Base-by-base conservation (phyloP, 1,284 basidiomycete species). In the Stygiomarasmius scandens region DNA sequence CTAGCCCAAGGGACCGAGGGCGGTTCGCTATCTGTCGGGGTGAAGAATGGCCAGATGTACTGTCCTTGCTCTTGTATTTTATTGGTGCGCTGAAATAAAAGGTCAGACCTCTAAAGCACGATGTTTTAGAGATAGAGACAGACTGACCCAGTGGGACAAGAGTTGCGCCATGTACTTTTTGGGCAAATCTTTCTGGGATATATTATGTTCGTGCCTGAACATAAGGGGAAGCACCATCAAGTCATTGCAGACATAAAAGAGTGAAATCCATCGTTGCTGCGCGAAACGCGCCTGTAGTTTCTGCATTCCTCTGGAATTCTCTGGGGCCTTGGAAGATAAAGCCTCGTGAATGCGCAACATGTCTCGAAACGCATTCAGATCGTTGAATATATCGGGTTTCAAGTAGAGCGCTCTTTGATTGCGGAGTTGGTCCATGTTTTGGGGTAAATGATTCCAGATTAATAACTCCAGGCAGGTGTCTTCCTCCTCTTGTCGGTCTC, bases 1-100 rank as follows among this genome's bases (percentile, higher is more conserved):
- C 3, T 11, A 12, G 54, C 47, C 54, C 54, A 55, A 41, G 23
- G n/a, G 27, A 38, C 47, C 16, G 20, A 11, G 6, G 34, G 46
- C 19, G 54, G 47, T 3, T 10, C 16, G 2, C 8, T 6, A 49
- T 20, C 24, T 29, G 9, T 19, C 4, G 50, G 46, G 14, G 34
- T 55, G 25, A 55, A 55, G 16, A 49, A 47, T 3, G 54, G 54
- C 54, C 54, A 55, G 10, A 43, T n/a, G 22, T 41, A 55, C 25
- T 20, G 20, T 6, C n/a, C 16, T 19, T 49, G 34, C 23, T 47
- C 32, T 6, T 48, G 23, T 14, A 36, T 16, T 2, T 5, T n/a
- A 14, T 25, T 27, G n/a, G 32, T 20, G 2, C 50, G 34, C 50
- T 41, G 8, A 34, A 34, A 34, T 34, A 14, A n/a, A n/a, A n/a